These are phyloP conservation scores for Ascocoryne sarcoides DNA, from an alignment of 2,329 filamentous ascomycete genomes.

Conservation along the genomic window DNA sequence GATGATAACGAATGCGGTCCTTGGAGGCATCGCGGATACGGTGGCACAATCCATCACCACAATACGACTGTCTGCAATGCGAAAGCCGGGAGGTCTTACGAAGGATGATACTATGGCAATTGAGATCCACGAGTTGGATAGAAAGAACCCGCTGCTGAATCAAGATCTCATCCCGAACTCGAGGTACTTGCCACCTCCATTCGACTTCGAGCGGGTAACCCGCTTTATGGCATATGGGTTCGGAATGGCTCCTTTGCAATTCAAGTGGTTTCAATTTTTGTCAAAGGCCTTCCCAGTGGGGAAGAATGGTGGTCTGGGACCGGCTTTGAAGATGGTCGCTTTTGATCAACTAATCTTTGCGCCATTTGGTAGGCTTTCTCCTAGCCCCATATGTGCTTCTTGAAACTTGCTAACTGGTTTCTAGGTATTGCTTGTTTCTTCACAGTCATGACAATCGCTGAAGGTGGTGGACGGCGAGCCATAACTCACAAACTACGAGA, in stretches of 20 bases:
- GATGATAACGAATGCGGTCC: conserved; percentile 96
- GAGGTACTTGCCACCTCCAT: conserved; percentile 62
- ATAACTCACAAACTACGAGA: conserved; percentile 80
- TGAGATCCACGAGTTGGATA: conserved; percentile 81
- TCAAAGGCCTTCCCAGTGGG: conserved; percentile 75
- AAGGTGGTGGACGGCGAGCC: conserved; percentile 78
- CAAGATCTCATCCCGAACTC: conserved; percentile 59
- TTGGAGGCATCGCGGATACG: conserved; percentile 93
- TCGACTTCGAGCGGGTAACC: conserved; percentile 90
- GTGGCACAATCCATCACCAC: conserved; percentile 89
- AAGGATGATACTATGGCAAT: conserved; percentile 68
- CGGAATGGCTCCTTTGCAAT: conserved; percentile 89
- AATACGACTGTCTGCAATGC: conserved; percentile 58
- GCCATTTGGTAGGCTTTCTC: conserved; percentile 57
- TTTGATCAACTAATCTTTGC: conserved; percentile 93
- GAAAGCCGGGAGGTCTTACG: conserved; percentile 49
- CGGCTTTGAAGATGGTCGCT: conserved; percentile 81
- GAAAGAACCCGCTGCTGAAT: conserved; percentile 61
- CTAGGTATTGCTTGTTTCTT: conserved; percentile 81
- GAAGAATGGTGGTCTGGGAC: conserved; percentile 62
- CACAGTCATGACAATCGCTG: conserved; percentile 89
- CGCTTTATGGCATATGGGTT: conserved; percentile 98
- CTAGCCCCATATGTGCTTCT: neutral
- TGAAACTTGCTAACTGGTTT: neutral
- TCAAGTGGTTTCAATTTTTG: conserved; percentile 90